These are phyloP conservation scores for Naganishia cerealis DNA, from an alignment of 1,284 basidiomycete genomes.

Conservation along the genomic window DNA sequence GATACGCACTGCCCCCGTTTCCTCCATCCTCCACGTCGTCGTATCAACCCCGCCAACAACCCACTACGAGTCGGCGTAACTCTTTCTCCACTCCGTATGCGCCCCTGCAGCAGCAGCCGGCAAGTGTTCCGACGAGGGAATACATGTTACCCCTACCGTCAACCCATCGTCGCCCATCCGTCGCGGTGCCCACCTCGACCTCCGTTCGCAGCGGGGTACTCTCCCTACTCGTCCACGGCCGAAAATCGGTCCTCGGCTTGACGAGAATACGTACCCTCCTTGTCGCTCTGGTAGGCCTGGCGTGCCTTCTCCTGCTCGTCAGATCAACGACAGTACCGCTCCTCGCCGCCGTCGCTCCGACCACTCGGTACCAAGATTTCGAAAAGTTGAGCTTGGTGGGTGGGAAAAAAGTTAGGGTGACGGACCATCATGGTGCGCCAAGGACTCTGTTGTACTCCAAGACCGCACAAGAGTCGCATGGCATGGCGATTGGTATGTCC, in stretches of 20 bases:
- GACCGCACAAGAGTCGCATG: neutral
- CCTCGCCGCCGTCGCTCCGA: neutral
- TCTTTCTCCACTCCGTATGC: slow-evolving; percentile 1
- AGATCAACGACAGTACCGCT: neutral
- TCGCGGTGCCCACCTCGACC: neutral
- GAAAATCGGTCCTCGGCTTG: too few species aligned
- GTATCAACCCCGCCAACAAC: slow-evolving; percentile 4
- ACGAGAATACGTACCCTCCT: too few species aligned
- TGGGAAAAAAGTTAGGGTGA: slow-evolving; percentile 22
- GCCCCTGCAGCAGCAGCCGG: neutral
- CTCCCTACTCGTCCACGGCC: neutral
- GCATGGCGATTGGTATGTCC: slow-evolving; percentile 1
- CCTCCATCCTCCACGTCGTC: slow-evolving; percentile 3
- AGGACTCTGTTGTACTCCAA: slow-evolving; percentile 10
- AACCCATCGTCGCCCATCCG: neutral
- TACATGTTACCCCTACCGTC: slow-evolving; percentile 6
- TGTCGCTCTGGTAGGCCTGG: too few species aligned
- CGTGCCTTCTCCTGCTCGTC: neutral
- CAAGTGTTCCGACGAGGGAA: neutral
- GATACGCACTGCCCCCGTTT: slow-evolving; percentile 14
- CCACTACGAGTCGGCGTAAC: neutral
- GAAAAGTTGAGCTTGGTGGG: slow-evolving; percentile 17
- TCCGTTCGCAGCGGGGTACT: neutral
- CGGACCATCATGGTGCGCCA: slow-evolving; percentile 8
- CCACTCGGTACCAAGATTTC: slow-evolving; percentile 2